phyloP scores from a whole-genome alignment of 257 asterid genomes.

The Solanum sitiens region DNA sequence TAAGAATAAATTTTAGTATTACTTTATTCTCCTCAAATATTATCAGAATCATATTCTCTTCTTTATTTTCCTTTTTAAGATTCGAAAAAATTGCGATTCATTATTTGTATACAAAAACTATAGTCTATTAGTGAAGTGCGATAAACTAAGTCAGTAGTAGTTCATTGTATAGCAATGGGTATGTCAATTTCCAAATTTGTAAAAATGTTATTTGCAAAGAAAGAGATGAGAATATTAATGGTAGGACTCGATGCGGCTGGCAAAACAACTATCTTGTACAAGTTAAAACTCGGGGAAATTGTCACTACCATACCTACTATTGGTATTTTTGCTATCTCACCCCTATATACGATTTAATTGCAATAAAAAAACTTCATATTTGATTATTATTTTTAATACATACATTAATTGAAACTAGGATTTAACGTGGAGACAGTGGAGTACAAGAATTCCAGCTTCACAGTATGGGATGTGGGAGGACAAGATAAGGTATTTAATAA shows the following conservation, averaged over 20 bases:
- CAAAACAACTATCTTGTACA: slow-evolving; percentile 37
- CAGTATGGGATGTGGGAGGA: slow-evolving; percentile 51
- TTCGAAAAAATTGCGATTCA: background rate
- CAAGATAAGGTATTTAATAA: slow-evolving; percentile 30
- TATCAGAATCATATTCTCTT: slow-evolving; percentile 11
- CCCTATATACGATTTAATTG: too few species aligned
- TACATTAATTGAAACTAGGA: slow-evolving; percentile 6
- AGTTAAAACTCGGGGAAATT: slow-evolving; percentile 42
- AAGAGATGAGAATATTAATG: slow-evolving; percentile 45
- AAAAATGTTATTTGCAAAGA: slow-evolving; percentile 24
- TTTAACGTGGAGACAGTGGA: slow-evolving; percentile 48
- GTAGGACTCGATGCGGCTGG: slow-evolving; percentile 48
- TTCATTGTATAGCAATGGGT: slow-evolving; percentile 21
- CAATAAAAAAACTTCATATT: background rate
- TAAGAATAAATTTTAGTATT: background rate
- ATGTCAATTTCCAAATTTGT: slow-evolving; percentile 21
- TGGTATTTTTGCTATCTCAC: too few species aligned
- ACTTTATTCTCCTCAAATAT: slow-evolving; percentile 3
- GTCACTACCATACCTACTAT: slow-evolving; percentile 42
- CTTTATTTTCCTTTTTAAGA: background rate
- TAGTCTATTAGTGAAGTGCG: background rate
- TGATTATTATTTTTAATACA: background rate
- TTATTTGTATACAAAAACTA: background rate
- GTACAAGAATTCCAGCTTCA: slow-evolving; percentile 33
- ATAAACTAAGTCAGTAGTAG: background rate